These are phyloP conservation scores for Kernera saxatilis DNA, from an alignment of 345 rosid genomes.

Conservation along the genomic window DNA sequence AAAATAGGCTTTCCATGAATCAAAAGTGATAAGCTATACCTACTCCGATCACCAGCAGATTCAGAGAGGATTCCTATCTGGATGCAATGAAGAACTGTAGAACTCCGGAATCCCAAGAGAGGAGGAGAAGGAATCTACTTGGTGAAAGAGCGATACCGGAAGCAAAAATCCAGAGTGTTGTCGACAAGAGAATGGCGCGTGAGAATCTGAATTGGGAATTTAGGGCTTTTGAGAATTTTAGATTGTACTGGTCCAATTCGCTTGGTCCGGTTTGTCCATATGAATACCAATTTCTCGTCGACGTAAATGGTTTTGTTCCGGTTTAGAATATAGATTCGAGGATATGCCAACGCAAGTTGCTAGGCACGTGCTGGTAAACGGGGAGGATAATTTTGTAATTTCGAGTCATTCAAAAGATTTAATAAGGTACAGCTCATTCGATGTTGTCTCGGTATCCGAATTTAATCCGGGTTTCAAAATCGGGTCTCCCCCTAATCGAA, in stretches of 20 bases:
- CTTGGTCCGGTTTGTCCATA: neutral
- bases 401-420: neutral
- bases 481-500: constrained; percentile 32
- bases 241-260: constrained; percentile 6
- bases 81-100: neutral
- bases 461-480: constrained; percentile 33
- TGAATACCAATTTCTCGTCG: neutral
- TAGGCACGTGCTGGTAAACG: constrained; percentile 22
- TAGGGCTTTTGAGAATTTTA: constrained; percentile 22
- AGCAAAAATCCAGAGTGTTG: neutral
- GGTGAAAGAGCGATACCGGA: neutral
- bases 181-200: constrained; percentile 15
- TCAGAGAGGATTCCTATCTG: neutral
- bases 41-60: constrained; percentile 10
- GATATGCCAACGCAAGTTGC: constrained; percentile 30
- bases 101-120: neutral
- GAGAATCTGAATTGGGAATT: constrained; percentile 16
- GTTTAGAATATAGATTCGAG: constrained; percentile 12
- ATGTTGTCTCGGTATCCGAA: constrained; percentile 35
- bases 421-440: constrained; percentile 29
- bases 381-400: constrained; percentile 18
- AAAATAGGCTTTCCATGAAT: neutral
- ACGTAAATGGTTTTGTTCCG: neutral
- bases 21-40: neutral
- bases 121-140: neutral